These are phyloP conservation scores for Cystobasidium pallidum DNA, from an alignment of 1,284 basidiomycete genomes.

Conservation along the genomic window DNA sequence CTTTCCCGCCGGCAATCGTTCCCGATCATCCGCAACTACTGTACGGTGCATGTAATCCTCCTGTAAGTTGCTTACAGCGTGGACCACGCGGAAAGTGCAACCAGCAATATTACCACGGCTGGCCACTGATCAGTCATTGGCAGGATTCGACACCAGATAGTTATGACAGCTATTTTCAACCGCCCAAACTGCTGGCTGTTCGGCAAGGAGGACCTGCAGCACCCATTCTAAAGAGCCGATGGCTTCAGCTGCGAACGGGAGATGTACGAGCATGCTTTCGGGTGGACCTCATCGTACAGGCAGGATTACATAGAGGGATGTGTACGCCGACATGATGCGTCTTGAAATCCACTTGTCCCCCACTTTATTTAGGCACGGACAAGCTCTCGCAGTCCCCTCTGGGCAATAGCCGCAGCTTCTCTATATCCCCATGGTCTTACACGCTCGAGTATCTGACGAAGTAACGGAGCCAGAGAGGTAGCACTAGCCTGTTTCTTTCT, in stretches of 20 bases:
- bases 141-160: neutral
- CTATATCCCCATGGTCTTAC: constrained; percentile 54
- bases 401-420: constrained; percentile 50
- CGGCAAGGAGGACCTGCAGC: constrained; percentile 26
- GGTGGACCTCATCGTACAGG: constrained; percentile 43
- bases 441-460: constrained; percentile 51
- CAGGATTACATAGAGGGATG: constrained; percentile 27
- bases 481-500: constrained; percentile 52
- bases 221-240: constrained; percentile 32
- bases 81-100: too few species aligned
- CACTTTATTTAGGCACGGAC: neutral
- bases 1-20: too few species aligned
- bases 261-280: constrained; percentile 33
- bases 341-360: neutral
- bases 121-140: too few species aligned
- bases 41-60: too few species aligned
- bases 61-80: too few species aligned
- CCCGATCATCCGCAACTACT: too few species aligned
- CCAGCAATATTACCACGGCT: too few species aligned
- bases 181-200: constrained; percentile 42
- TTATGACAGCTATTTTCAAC: constrained; percentile 5
- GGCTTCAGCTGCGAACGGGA: constrained; percentile 32
- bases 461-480: constrained; percentile 45
- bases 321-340: too few species aligned
- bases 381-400: constrained; percentile 44